A percentile compares a stretch with the other conserved stretches of the same genome.
Conservation (phyloP, 768 basidiomycete genomes). For the Nidula microcarpa region DNA sequence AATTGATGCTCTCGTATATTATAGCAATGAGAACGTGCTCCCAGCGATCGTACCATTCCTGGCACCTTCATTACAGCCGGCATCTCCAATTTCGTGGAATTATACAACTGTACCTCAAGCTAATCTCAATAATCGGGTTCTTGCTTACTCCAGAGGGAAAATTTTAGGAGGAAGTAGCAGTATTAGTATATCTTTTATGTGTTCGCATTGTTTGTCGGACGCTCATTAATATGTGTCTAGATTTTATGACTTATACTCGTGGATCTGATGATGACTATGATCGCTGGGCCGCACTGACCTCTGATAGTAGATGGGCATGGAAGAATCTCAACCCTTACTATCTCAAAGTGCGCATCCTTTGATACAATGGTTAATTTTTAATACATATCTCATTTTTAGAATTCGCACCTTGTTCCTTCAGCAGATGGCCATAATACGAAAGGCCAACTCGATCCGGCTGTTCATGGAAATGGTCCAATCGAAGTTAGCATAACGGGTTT, state of each 20-base stretch:
- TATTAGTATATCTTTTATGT: background rate
- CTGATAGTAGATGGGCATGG: conserved; percentile 20
- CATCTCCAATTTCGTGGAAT: background rate
- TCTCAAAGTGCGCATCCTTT: background rate
- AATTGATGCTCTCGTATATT: no score
- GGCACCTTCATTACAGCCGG: background rate
- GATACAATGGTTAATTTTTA: background rate
- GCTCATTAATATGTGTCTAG: background rate
- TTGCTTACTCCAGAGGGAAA: background rate
- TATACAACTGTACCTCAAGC: background rate
- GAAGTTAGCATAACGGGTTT: background rate
- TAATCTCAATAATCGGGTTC: background rate
- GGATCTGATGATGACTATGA: conserved; percentile 17
- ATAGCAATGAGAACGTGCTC: background rate
- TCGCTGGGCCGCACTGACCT: conserved; percentile 10
- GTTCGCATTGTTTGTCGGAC: background rate
- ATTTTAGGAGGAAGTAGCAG: background rate
- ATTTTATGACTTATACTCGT: conserved; percentile 11
- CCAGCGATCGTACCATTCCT: background rate
- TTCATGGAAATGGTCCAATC: background rate
- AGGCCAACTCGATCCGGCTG: background rate
- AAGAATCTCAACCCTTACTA: conserved; percentile 5
- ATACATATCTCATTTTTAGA: background rate
- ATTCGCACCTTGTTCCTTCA: background rate
- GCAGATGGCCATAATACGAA: background rate